Evolutionary conservation across 129 eudicot genomes (phyloP), one percentile per base, ranked within the genome.

Genomic region (Centella asiatica): DNA sequence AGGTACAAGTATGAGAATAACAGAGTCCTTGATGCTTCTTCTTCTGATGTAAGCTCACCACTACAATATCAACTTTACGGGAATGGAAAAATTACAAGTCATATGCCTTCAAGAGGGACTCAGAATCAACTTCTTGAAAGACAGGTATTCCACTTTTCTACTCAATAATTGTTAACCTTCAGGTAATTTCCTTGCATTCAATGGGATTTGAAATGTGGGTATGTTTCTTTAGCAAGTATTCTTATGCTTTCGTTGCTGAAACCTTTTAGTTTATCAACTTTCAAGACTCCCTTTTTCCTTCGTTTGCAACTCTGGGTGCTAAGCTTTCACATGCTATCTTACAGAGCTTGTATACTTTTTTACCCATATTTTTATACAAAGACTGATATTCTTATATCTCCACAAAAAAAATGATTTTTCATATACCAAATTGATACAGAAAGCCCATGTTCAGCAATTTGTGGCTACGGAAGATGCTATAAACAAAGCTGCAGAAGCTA

Each of bases 401-500:
- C 13, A 44, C 5, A 44, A 44, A 44, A n/a, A 13, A 12, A 2
- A 13, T 12, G 48, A 1, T 44, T 4, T 44, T 17, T 28, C 19
- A 17, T 39, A 37, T 37, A 37, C 23, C 7, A 22, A 11, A 22
- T 19, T 60, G 53, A 32, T 51, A 39, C 86, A 93, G 96, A 93
- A 93, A 85, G 99, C 95, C 65, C 99, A 93, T 73, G 87, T 87
- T 54, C 92, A 87, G 68, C 84, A 87, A 75, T 93, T 87, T 80
- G 68, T 87, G 77, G 96, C 99, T 27, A 93, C 95, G 68, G 99
- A 93, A 75, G 96, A 93, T 85, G 86, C 92, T 48, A 81, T 85
- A 19, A 93, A 93, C 73, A 87, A 82, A 81, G 99, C 92, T 69
- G 89, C 95, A 52, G 99, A 92, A 67, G 99, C 99, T 53, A 80